Percentiles rank a stretch among this genome's conserved stretches.
These are phyloP conservation scores for Ceraceosorus guamensis DNA, from an alignment of 1,284 basidiomycete genomes.

Conservation along the genomic window DNA sequence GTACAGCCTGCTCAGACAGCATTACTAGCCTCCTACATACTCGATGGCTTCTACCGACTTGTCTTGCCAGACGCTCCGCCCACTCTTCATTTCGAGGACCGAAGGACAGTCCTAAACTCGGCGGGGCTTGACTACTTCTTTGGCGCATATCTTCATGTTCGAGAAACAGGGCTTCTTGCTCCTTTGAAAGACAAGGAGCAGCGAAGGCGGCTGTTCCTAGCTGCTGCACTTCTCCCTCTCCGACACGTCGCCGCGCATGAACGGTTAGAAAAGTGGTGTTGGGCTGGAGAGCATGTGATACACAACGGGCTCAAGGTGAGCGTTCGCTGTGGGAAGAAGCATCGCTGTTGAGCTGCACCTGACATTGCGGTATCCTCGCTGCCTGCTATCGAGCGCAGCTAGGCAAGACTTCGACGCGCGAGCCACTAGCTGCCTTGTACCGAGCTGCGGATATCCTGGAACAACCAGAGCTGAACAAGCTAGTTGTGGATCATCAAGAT, in stretches of 20 bases:
- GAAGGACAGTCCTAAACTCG: too few relatives aligned
- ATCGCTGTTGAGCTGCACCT: too few relatives aligned
- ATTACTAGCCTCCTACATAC: background rate
- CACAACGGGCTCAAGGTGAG: constrained; percentile 37
- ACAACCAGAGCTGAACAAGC: background rate
- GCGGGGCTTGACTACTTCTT: constrained; percentile 10
- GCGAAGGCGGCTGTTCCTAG: constrained; percentile 26
- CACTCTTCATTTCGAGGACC: constrained; percentile 14
- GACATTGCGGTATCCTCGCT: background rate
- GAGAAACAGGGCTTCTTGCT: constrained; percentile 6
- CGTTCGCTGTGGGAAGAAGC: too few relatives aligned
- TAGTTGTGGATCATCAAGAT: background rate
- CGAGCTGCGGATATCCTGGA: constrained; percentile 9
- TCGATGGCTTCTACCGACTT: background rate
- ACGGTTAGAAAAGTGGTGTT: constrained; percentile 31
- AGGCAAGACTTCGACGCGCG: constrained; percentile 32
- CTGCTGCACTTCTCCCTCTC: constrained; percentile 24
- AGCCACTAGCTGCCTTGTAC: constrained; percentile 23
- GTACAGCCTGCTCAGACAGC: constrained; percentile 12
- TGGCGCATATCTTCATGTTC: constrained; percentile 8
- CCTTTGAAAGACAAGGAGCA: constrained; percentile 15
- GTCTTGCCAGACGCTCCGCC: constrained; percentile 1
- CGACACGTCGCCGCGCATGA: constrained; percentile 21
- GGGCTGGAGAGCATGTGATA: constrained; percentile 35
- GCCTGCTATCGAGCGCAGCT: constrained; percentile 9